Conservation (phyloP, 2,329 filamentous ascomycete genomes). For the Xylaria sp. region DNA sequence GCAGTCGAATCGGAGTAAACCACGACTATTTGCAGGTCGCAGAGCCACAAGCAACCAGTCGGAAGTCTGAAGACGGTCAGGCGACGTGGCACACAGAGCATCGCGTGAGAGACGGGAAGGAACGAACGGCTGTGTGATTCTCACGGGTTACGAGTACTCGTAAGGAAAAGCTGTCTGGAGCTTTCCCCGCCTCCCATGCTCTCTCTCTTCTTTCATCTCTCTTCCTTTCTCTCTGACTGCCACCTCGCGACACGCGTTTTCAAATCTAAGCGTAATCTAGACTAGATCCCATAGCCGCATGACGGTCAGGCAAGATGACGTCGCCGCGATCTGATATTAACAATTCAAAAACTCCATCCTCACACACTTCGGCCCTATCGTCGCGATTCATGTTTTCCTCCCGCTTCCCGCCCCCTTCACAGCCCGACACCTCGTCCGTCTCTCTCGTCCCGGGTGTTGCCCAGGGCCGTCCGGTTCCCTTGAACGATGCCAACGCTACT, state of each 20-base stretch:
- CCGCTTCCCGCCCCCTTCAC: constrained; percentile 42
- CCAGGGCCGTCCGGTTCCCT: constrained; percentile 49
- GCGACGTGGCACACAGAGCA: constrained; percentile 4
- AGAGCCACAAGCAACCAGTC: constrained; percentile 5
- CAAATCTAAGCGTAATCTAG: background rate
- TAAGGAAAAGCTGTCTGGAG: too few species aligned
- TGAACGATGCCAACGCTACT: constrained; percentile 52
- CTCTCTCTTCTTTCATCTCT: background rate
- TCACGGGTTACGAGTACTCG: too few species aligned
- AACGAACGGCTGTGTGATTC: background rate
- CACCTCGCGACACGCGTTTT: background rate
- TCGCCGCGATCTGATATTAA: background rate
- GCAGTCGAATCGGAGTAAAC: constrained; percentile 22
- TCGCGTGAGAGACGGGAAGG: background rate
- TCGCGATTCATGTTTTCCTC: constrained; percentile 1
- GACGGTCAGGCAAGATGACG: constrained; percentile 4
- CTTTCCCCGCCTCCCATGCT: too few species aligned
- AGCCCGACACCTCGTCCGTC: constrained; percentile 47
- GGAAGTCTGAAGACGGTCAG: constrained; percentile 4
- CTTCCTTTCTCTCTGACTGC: background rate
- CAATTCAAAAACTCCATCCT: background rate
- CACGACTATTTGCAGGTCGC: constrained; percentile 28
- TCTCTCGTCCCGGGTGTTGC: constrained; percentile 51
- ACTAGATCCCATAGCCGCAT: background rate
- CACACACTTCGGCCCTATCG: constrained; percentile 1